Conservation (phyloP, 1,284 basidiomycete species). For the Cutaneotrichosporon sp. region DNA sequence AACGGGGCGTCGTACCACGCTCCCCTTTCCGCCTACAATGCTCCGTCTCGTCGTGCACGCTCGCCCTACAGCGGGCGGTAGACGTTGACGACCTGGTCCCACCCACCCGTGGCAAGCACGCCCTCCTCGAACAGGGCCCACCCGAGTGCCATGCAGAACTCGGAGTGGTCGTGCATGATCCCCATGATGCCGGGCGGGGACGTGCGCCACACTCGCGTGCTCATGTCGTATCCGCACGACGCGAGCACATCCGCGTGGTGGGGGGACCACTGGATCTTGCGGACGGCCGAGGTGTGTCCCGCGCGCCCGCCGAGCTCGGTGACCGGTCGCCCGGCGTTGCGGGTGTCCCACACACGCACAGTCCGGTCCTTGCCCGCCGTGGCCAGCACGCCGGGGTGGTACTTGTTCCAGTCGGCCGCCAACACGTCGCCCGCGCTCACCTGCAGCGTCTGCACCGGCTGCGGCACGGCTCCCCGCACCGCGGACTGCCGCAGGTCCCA, state of each 20-base stretch:
- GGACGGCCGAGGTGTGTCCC: conserved; percentile 58
- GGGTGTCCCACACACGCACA: conserved; percentile 56
- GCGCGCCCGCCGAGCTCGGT: conserved; percentile 33
- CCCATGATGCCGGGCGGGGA: conserved; percentile 25
- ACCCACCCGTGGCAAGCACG: conserved; percentile 80
- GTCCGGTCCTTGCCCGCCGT: conserved; percentile 57
- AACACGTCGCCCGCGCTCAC: conserved; percentile 33
- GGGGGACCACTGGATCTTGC: conserved; percentile 57
- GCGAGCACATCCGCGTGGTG: conserved; percentile 70
- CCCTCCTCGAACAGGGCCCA: conserved; percentile 84
- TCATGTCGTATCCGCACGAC: conserved; percentile 76
- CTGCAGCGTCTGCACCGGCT: conserved; percentile 10
- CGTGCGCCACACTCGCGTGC: conserved; percentile 53
- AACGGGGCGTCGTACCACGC: not conserved
- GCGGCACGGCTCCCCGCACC: not conserved
- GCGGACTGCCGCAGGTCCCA: conserved; percentile 61
- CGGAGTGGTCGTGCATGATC: conserved; percentile 73
- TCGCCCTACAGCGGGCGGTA: conserved; percentile 54
- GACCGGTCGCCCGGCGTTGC: conserved; percentile 32
- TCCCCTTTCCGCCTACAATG: not conserved
- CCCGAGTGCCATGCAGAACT: conserved; percentile 87
- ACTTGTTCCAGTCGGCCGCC: conserved; percentile 62
- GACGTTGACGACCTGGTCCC: conserved; percentile 82
- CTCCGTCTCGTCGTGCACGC: too few species aligned
- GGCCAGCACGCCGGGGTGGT: conserved; percentile 55